Base-by-base conservation (phyloP, 2,329 filamentous ascomycete species). In the Alternaria sp. region DNA sequence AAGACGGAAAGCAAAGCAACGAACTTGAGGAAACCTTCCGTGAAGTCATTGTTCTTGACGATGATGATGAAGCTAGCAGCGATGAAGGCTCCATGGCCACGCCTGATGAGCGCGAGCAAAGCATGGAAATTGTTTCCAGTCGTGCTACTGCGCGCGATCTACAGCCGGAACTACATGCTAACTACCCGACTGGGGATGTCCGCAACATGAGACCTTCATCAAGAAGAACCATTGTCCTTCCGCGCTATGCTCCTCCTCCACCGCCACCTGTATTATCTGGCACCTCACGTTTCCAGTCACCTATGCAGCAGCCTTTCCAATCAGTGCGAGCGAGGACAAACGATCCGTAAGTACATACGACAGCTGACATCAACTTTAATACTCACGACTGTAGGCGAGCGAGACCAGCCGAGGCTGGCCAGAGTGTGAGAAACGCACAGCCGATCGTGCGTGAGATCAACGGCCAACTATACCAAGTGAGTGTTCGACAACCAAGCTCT, bases 1-100 rank as follows among this genome's bases (percentile, higher is more conserved):
- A 89, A 74, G 83, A 86, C 10, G 70, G 70, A 49, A 71, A 73
- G 46, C 85, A 86, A 75, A 79, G 84, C 74, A 73, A 82, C 46
- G 86, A 86, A 56, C 80, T 89, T 21, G 87, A 89, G 72, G 87
- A 89, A 68, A 86, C 88, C 28, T 87, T 90, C 57, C 85, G 86
- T 54, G 88, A 90, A 75, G 86, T 89, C 61, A 89, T 90, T 69
- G 85, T 89, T 57, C 86, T 90, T 59, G 87, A 88, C 57, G 87
- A 89, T 71, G 87, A 89, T 71, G 86, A 89, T 57, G 85, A 87
- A 46, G 81, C 81, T 19, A 64, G 65, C 45, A 67, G 66, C 54
- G 81, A 82, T 58, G 77, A 82, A 54, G 81, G 79, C 10, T 68
- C 70, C 13, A 44, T 57, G 23, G 62, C 68, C 11, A 72, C 69